Conservation (phyloP, 2,329 filamentous ascomycete genomes). For the Aspergillus sp. region DNA sequence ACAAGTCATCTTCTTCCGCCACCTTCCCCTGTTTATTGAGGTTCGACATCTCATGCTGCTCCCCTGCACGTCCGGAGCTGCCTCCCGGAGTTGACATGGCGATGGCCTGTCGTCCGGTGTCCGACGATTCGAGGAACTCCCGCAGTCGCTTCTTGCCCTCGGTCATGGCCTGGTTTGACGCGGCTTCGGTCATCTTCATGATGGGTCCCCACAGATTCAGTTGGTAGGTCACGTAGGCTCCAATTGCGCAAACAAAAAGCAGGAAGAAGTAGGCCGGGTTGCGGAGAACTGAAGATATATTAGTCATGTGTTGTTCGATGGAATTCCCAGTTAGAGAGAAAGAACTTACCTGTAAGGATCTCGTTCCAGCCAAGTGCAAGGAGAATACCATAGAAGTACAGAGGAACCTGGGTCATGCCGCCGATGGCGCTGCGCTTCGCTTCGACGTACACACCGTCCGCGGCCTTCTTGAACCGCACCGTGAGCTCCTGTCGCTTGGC, state of each 20-base stretch:
- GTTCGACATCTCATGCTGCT: constrained; percentile 60
- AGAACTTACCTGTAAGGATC: constrained; percentile 77
- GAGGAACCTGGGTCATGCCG: constrained; percentile 86
- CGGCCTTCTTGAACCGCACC: constrained; percentile 96
- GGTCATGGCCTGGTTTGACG: constrained; percentile 79
- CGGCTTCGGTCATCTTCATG: constrained; percentile 90
- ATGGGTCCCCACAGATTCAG: constrained; percentile 96
- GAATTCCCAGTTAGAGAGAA: background rate
- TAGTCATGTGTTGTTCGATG: background rate
- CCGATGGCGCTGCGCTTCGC: constrained; percentile 96
- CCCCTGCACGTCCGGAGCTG: constrained; percentile 36
- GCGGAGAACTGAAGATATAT: constrained; percentile 68
- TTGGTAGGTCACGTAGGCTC: constrained; percentile 84
- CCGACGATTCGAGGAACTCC: constrained; percentile 85
- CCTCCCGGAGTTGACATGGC: constrained; percentile 61
- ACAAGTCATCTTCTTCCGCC: constrained; percentile 37
- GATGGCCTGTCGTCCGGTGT: constrained; percentile 79
- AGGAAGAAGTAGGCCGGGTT: constrained; percentile 93
- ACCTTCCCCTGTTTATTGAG: constrained; percentile 29
- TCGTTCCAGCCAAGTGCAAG: constrained; percentile 98
- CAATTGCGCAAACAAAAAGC: constrained; percentile 72
- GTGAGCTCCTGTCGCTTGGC: constrained; percentile 87
- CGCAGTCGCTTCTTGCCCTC: constrained; percentile 89
- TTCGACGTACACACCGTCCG: constrained; percentile 96
- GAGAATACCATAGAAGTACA: constrained; percentile 91